A percentile compares a stretch with the other conserved stretches of the same genome.
These are phyloP conservation scores for Apiotrichum brassicae DNA, from an alignment of 1,284 basidiomycete species.

Conservation along the genomic window DNA sequence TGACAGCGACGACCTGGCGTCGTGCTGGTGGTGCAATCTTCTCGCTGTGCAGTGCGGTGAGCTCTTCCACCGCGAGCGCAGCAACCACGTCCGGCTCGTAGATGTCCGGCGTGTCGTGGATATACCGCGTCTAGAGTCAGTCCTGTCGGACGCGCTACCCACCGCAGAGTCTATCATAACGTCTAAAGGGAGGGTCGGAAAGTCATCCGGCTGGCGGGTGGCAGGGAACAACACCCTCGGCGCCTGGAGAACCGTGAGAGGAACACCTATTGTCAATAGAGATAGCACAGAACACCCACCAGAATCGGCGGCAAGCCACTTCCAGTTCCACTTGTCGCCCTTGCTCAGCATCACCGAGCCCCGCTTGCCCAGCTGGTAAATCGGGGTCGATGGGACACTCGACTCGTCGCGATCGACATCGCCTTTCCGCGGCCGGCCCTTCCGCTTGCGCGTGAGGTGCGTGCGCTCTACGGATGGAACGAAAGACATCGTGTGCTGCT, in stretches of 20 bases:
- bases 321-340: slow-evolving; percentile 9
- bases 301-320: neutral
- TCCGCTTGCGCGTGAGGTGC: too few species aligned
- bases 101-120: slow-evolving; percentile 6
- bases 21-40: too few species aligned
- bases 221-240: neutral
- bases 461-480: too few species aligned
- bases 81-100: slow-evolving; percentile 5
- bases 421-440: too few species aligned
- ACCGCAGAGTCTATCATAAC: slow-evolving; percentile 19
- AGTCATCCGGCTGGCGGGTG: neutral
- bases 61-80: slow-evolving; percentile 8
- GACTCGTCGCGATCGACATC: too few species aligned
- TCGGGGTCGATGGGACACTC: too few species aligned
- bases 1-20: slow-evolving; percentile 16
- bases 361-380: slow-evolving; percentile 1
- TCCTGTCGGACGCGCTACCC: neutral
- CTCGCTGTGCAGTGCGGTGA: too few species aligned
- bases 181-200: neutral
- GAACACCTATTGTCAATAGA: neutral
- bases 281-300: neutral
- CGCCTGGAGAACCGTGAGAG: neutral
- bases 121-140: slow-evolving; percentile 3
- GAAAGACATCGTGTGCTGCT: too few species aligned
- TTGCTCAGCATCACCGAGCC: neutral